phyloP scores from a whole-genome alignment of 345 rosid genomes.

The Euphorbia pulcherrima region DNA sequence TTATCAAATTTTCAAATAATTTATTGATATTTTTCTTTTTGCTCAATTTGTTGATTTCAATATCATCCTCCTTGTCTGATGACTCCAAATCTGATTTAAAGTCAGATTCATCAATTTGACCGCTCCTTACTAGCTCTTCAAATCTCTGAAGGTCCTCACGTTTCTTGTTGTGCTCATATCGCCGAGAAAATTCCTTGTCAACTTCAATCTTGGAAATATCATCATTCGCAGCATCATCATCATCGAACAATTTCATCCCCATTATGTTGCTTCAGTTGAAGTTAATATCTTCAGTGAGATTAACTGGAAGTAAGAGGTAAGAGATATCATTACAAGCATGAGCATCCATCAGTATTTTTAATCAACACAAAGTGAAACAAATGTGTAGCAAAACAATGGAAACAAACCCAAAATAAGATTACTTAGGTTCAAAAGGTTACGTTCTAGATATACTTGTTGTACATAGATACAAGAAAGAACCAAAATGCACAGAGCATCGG shows the following conservation, averaged over 20 bases:
- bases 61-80: constrained; percentile 24
- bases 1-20: constrained; percentile 43
- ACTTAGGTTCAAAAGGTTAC: neutral
- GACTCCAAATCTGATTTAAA: constrained; percentile 29
- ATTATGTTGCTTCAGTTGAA: neutral
- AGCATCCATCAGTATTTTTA: too few relatives aligned
- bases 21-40: constrained; percentile 31
- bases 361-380: too few relatives aligned
- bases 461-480: neutral
- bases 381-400: neutral
- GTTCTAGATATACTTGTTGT: neutral
- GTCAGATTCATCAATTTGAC: constrained; percentile 34
- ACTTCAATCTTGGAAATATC: constrained; percentile 47
- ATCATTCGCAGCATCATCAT: constrained; percentile 25
- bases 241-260: constrained; percentile 47
- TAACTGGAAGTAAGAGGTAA: neutral
- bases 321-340: neutral
- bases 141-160: constrained; percentile 60
- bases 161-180: constrained; percentile 56
- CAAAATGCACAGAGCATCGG: neutral
- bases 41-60: constrained; percentile 11
- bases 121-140: constrained; percentile 46
- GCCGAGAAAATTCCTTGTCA: constrained; percentile 45
- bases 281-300: neutral
- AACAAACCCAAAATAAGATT: neutral